These are phyloP conservation scores for Sergeia podlipaevii DNA, from an alignment of 208 protist genomes.

Conservation along the genomic window DNA sequence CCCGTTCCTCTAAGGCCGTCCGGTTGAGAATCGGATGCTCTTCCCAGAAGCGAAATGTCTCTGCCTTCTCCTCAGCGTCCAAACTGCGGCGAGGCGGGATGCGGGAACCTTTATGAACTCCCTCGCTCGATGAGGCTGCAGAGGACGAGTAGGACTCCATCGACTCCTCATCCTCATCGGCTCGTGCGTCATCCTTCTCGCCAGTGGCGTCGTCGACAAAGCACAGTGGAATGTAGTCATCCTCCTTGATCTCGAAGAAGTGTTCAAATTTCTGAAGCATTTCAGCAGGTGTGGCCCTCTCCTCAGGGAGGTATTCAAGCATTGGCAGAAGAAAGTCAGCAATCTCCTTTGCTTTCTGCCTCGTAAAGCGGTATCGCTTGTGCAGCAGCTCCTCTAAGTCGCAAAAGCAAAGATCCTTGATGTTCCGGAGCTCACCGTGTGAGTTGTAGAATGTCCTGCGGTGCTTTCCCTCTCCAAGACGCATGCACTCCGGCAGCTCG, in stretches of 20 bases:
- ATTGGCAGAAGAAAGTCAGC: slow-evolving; percentile 94
- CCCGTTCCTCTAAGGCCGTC: slow-evolving; percentile 45
- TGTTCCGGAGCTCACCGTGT: slow-evolving; percentile 67
- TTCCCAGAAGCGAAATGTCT: slow-evolving; percentile 54
- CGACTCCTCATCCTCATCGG: slow-evolving; percentile 24
- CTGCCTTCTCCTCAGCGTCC: slow-evolving; percentile 12
- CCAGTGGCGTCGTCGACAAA: slow-evolving; percentile 42
- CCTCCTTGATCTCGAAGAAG: slow-evolving; percentile 85
- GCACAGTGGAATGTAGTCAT: slow-evolving; percentile 81
- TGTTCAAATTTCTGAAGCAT: slow-evolving; percentile 78
- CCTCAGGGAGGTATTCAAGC: slow-evolving; percentile 87
- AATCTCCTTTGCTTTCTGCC: slow-evolving; percentile 88
- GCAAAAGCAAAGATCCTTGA: slow-evolving; percentile 78
- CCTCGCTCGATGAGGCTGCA: slow-evolving; percentile 4
- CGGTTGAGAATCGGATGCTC: slow-evolving; percentile 73
- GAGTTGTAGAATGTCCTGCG: slow-evolving; percentile 87
- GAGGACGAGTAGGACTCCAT: slow-evolving; percentile 14
- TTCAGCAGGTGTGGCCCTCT: slow-evolving; percentile 79
- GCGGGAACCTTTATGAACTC: background rate
- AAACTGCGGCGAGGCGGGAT: background rate
- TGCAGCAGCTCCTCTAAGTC: slow-evolving; percentile 87
- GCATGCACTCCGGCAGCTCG: slow-evolving; percentile 85
- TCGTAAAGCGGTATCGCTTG: slow-evolving; percentile 91
- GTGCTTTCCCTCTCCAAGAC: slow-evolving; percentile 68
- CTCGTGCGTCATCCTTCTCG: slow-evolving; percentile 22